Conservation (phyloP, 2,329 filamentous ascomycete genomes). For the Aspergillus novofumigatus region DNA sequence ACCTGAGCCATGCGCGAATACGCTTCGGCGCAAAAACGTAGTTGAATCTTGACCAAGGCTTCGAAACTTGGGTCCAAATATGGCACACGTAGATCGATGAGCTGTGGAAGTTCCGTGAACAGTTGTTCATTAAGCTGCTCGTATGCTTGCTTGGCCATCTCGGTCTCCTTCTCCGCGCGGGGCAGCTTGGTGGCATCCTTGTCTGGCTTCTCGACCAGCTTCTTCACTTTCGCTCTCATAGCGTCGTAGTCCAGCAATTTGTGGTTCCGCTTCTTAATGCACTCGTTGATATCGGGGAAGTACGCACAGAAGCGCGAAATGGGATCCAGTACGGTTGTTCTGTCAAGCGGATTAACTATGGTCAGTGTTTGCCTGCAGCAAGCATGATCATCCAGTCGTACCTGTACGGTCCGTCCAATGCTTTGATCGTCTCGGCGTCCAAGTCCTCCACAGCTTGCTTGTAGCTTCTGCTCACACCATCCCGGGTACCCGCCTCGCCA, state of each 20-base stretch:
- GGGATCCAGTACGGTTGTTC: constrained; percentile 89
- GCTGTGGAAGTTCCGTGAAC: constrained; percentile 84
- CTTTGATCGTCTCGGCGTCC: constrained; percentile 97
- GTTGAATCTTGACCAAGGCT: constrained; percentile 95
- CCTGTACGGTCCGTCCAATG: constrained; percentile 91
- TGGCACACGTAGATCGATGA: constrained; percentile 93
- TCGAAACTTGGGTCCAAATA: constrained; percentile 97
- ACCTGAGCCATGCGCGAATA: constrained; percentile 98
- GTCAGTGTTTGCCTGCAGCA: background rate
- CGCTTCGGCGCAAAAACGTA: constrained; percentile 95
- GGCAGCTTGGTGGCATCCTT: constrained; percentile 97
- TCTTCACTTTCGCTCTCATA: constrained; percentile 93
- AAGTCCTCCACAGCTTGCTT: constrained; percentile 98
- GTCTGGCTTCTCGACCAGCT: constrained; percentile 95
- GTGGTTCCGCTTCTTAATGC: constrained; percentile 98
- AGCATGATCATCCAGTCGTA: constrained; percentile 31
- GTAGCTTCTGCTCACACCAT: constrained; percentile 94
- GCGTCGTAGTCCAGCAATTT: constrained; percentile 98
- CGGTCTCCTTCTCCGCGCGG: constrained; percentile 90
- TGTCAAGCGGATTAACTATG: constrained; percentile 26
- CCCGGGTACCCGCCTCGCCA: constrained; percentile 87
- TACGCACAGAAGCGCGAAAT: constrained; percentile 96
- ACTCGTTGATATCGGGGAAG: constrained; percentile 98
- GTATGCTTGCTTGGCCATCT: constrained; percentile 89
- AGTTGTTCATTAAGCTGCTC: constrained; percentile 97